Evolutionary conservation across 805 yeast species (phyloP), one percentile per base, ranked within the genome.

Genomic region (Metschnikowia orientalis): DNA sequence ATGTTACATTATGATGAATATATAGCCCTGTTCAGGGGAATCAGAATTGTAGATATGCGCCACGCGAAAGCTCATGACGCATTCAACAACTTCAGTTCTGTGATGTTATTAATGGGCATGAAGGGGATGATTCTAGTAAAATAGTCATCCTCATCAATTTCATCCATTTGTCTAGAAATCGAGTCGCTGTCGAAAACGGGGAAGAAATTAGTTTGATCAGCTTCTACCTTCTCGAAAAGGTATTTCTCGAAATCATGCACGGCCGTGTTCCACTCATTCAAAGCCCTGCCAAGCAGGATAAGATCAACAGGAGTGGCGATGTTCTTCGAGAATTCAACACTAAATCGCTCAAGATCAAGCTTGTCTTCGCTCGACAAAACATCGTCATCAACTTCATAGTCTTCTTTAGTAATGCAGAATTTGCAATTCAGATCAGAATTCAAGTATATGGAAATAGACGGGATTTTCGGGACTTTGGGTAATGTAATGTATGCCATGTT

Each of bases 231-330:
- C 6, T 45, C 47, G 32, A 47, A 48, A 38, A 69, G 50, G 38
- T 61, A 73, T 4, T 39, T 33, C 42, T 69, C 73, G 48, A 71
- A 71, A 44, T 73, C 78, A 9, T 62, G 60, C 14, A 73, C 69
- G 25, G 62, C 52, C 3, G 37, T 19, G 35, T 69, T 67, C 70
- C 78, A 72, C 44, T 76, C 83, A 44, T 68, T 71, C 32, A 77
- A 45, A 6, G 74, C 59, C 34, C 67, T 66, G 8, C 79, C 80
- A 20, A 71, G 45, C 4, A 35, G 26, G 10, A 24, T 15, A 19
- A 37, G 30, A 6, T 34, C 35, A n/a, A 34, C 25, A 7, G 34
- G 36, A 5, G 18, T 24, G 9, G n/a, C 16, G 16, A 35, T 25
- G 25, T 8, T 17, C 13, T 21, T 8, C 6, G 21, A 12, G 12